phyloP scores from a whole-genome alignment of 495 filamentous ascomycete species.

The Poronia punctata region DNA sequence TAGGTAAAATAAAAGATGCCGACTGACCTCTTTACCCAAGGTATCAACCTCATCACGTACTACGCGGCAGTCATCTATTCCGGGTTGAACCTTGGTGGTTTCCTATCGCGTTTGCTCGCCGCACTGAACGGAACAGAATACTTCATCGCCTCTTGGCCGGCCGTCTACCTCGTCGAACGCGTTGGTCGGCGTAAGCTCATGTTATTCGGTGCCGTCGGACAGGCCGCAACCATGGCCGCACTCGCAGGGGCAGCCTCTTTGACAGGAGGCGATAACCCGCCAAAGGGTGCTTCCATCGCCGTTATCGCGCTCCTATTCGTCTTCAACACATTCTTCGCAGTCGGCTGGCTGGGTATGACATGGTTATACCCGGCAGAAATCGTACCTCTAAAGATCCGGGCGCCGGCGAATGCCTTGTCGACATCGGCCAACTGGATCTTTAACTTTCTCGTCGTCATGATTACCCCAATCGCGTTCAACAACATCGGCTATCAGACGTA shows the following conservation, averaged over 20 bases:
- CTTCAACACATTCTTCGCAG: conserved; percentile 71
- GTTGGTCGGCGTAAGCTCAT: conserved; percentile 62
- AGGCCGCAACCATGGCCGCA: conserved; percentile 62
- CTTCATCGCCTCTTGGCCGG: conserved; percentile 64
- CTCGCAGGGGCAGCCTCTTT: conserved; percentile 43
- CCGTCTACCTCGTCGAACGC: conserved; percentile 57
- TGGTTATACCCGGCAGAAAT: conserved; percentile 69
- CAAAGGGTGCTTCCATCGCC: conserved; percentile 29
- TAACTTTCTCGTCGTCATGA: conserved; percentile 48
- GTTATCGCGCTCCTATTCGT: conserved; percentile 58
- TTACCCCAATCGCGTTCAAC: conserved; percentile 62
- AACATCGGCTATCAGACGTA: conserved; percentile 65
- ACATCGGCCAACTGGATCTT: conserved; percentile 60
- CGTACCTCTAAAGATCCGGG: conserved; percentile 64
- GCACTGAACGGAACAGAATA: conserved; percentile 70
- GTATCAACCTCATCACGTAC: conserved; percentile 72
- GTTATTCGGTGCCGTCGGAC: conserved; percentile 64
- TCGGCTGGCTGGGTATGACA: conserved; percentile 71
- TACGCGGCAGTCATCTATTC: conserved; percentile 64
- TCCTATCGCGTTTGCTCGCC: conserved; percentile 58
- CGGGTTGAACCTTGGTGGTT: conserved; percentile 40
- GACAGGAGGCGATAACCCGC: conserved; percentile 16
- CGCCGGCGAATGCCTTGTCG: conserved; percentile 64
- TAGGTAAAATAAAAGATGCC: neutral
- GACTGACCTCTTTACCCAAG: neutral